Evolutionary conservation across 2,329 filamentous ascomycete species (phyloP).

Genomic region (Colletotrichum gloeosporioides): DNA sequence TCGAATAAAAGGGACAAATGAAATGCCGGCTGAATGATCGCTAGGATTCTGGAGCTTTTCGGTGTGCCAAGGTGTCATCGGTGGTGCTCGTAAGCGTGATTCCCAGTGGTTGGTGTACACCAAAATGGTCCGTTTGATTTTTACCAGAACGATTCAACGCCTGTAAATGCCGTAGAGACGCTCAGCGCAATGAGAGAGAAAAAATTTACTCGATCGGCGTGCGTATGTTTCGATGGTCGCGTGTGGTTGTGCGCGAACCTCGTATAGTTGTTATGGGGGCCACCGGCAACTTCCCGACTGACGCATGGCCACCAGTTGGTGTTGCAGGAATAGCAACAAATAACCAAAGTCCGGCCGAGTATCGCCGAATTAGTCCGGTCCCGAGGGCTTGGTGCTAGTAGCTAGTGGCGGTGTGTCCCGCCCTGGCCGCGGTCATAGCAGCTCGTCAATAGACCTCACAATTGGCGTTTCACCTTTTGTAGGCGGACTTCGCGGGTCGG

Average conservation of each 20-base stretch:
- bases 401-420: constrained; percentile 9
- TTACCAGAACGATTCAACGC: neutral
- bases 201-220: neutral
- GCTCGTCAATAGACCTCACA: constrained; percentile 77
- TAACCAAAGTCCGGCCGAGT: constrained; percentile 3
- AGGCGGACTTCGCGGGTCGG: constrained; percentile 77
- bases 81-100: neutral
- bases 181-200: neutral
- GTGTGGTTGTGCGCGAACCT: neutral
- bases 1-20: constrained; percentile 20
- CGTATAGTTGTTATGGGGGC: neutral
- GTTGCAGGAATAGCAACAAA: constrained; percentile 1
- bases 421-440: constrained; percentile 57
- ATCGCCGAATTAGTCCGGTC: neutral
- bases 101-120: neutral
- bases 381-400: neutral
- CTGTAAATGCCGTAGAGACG: neutral
- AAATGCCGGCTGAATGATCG: constrained; percentile 13
- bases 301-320: neutral
- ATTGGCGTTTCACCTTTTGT: constrained; percentile 78
- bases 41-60: neutral
- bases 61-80: neutral
- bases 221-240: neutral
- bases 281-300: neutral
- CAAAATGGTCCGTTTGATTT: neutral